phyloP scores from a whole-genome alignment of 106 monocot species.

The Iris macrosiphon region DNA sequence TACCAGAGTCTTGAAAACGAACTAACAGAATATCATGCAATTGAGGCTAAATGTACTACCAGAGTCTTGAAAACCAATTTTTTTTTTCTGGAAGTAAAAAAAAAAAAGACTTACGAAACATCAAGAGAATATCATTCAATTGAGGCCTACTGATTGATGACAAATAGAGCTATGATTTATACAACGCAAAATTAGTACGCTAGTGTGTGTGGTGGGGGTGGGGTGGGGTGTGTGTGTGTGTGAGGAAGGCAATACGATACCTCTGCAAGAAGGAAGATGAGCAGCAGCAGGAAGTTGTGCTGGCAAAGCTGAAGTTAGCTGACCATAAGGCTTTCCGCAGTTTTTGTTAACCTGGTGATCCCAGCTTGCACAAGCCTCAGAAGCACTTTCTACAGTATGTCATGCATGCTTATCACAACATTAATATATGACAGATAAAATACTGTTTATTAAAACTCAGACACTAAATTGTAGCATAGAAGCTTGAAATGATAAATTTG shows the following conservation, averaged over 20 bases:
- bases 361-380: slow-evolving; percentile 40
- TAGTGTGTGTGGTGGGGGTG: too few relatives aligned
- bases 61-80: too few relatives aligned
- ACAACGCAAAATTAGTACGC: too few relatives aligned
- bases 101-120: too few relatives aligned
- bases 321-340: slow-evolving; percentile 25
- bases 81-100: too few relatives aligned
- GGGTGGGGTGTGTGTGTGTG: too few relatives aligned
- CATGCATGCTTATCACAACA: neutral
- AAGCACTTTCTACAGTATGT: slow-evolving; percentile 25
- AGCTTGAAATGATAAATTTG: neutral
- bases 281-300: slow-evolving; percentile 72
- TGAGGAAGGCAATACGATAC: slow-evolving; percentile 26
- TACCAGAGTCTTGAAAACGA: too few relatives aligned
- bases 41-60: too few relatives aligned
- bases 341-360: slow-evolving; percentile 23
- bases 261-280: slow-evolving; percentile 75
- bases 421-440: neutral
- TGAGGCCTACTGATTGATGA: too few relatives aligned
- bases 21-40: too few relatives aligned
- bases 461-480: neutral
- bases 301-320: slow-evolving; percentile 50
- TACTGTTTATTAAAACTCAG: neutral
- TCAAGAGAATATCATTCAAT: too few relatives aligned
- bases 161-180: too few relatives aligned